phyloP scores from a whole-genome alignment of 495 filamentous ascomycete species.

The Hypoxylon trugodes region DNA sequence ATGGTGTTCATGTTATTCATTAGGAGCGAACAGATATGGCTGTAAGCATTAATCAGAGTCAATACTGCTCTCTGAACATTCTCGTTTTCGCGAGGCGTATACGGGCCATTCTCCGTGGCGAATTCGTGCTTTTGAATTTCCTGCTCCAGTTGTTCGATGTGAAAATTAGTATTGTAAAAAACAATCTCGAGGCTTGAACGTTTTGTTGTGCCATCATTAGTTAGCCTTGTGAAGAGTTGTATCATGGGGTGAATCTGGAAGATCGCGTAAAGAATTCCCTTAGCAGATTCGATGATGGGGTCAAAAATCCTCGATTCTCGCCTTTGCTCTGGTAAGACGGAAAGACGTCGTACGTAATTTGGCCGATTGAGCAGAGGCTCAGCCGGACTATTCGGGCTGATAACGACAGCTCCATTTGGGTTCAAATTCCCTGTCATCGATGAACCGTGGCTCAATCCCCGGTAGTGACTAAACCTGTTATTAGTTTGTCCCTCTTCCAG shows the following conservation, averaged over 20 bases:
- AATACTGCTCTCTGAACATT: conserved; percentile 71
- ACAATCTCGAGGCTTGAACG: conserved; percentile 79
- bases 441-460: conserved; percentile 82
- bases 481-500: conserved; percentile 74
- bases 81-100: conserved; percentile 65
- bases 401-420: conserved; percentile 36
- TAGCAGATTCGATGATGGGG: conserved; percentile 79
- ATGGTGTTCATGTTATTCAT: conserved; percentile 74
- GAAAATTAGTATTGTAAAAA: conserved; percentile 77
- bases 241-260: conserved; percentile 82
- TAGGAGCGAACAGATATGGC: conserved; percentile 74
- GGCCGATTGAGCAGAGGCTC: conserved; percentile 62
- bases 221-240: conserved; percentile 73
- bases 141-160: conserved; percentile 77
- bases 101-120: conserved; percentile 60
- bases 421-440: conserved; percentile 67
- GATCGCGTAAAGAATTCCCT: conserved; percentile 86
- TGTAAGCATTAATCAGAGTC: conserved; percentile 79
- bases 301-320: conserved; percentile 65
- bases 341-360: conserved; percentile 76
- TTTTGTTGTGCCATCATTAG: conserved; percentile 70
- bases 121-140: conserved; percentile 73
- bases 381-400: conserved; percentile 65
- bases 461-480: conserved; percentile 80
- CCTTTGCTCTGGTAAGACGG: conserved; percentile 84